Percentiles rank a stretch among this genome's conserved stretches.
Conservation (phyloP, 805 yeast genomes). For the Citeromyces matritensis region DNA sequence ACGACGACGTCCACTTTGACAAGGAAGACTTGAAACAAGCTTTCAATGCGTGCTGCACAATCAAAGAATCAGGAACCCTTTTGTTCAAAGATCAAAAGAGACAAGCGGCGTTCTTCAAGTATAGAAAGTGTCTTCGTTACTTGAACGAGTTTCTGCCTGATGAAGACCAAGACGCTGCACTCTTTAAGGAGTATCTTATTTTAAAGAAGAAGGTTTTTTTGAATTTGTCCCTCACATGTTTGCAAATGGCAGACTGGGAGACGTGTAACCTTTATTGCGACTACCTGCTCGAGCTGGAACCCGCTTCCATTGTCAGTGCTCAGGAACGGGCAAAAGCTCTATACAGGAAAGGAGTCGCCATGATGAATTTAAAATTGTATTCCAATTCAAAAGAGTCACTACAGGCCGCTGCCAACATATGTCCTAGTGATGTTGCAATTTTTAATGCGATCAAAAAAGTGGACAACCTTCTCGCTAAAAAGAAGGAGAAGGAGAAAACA, state of each 20-base stretch:
- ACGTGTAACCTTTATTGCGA: constrained; percentile 37
- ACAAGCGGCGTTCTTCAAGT: constrained; percentile 44
- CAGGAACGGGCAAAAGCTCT: constrained; percentile 41
- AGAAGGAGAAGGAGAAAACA: constrained; percentile 29
- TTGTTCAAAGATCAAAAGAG: constrained; percentile 37
- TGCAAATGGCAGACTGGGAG: constrained; percentile 32
- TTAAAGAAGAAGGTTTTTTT: constrained; percentile 33
- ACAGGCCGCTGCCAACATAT: constrained; percentile 22
- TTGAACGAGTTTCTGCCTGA: constrained; percentile 65
- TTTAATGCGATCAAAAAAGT: constrained; percentile 24
- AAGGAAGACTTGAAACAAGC: constrained; percentile 27
- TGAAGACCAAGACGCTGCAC: constrained; percentile 40
- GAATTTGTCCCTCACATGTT: constrained; percentile 42
- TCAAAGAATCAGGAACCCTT: constrained; percentile 54
- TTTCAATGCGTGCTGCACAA: constrained; percentile 30
- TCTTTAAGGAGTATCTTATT: constrained; percentile 30
- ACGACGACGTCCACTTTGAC: constrained; percentile 56
- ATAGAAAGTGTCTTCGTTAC: constrained; percentile 50
- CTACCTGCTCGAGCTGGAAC: constrained; percentile 37
- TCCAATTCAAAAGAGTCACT: constrained; percentile 34
- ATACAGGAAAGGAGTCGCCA: constrained; percentile 31
- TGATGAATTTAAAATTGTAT: constrained; percentile 24
- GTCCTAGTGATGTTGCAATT: constrained; percentile 36
- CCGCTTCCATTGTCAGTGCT: constrained; percentile 6
- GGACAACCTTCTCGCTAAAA: constrained; percentile 21